Evolutionary conservation across 2,329 filamentous ascomycete genomes (phyloP).

Genomic region (Neocucurbitaria cava): DNA sequence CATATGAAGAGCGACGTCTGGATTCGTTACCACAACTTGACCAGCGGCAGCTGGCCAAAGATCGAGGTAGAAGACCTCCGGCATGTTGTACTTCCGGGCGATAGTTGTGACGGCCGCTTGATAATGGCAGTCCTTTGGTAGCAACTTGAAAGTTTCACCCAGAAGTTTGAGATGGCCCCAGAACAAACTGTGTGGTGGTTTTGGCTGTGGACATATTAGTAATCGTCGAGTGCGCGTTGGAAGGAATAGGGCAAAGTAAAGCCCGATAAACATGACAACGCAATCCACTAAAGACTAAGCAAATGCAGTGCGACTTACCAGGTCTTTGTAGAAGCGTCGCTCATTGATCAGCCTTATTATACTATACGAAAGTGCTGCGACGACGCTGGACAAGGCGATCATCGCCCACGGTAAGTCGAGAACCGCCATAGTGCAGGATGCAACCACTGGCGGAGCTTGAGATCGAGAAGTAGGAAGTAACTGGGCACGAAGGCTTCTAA

Average conservation of each 20-base stretch:
- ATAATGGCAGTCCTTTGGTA: slow-evolving; percentile 47
- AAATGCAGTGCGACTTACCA: slow-evolving; percentile 19
- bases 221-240: neutral
- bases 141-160: slow-evolving; percentile 40
- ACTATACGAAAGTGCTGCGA: slow-evolving; percentile 26
- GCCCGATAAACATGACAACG: neutral
- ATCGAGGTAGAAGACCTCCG: slow-evolving; percentile 53
- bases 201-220: slow-evolving; percentile 33
- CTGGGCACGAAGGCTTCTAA: neutral
- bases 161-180: slow-evolving; percentile 52
- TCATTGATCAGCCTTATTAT: slow-evolving; percentile 25
- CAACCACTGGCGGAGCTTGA: neutral
- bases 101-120: slow-evolving; percentile 46
- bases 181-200: slow-evolving; percentile 51
- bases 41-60: slow-evolving; percentile 50
- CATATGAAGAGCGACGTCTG: slow-evolving; percentile 49
- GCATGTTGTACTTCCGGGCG: slow-evolving; percentile 44
- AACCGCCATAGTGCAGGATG: slow-evolving; percentile 4
- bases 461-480: neutral
- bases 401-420: slow-evolving; percentile 19
- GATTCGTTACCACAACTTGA: slow-evolving; percentile 46
- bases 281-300: neutral
- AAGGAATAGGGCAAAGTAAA: neutral
- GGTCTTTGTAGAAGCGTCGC: slow-evolving; percentile 30
- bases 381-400: slow-evolving; percentile 11